Evolutionary conservation across 83 land plant genomes (phyloP), one percentile per base, ranked within the genome.

Genomic region (Picea abies): DNA sequence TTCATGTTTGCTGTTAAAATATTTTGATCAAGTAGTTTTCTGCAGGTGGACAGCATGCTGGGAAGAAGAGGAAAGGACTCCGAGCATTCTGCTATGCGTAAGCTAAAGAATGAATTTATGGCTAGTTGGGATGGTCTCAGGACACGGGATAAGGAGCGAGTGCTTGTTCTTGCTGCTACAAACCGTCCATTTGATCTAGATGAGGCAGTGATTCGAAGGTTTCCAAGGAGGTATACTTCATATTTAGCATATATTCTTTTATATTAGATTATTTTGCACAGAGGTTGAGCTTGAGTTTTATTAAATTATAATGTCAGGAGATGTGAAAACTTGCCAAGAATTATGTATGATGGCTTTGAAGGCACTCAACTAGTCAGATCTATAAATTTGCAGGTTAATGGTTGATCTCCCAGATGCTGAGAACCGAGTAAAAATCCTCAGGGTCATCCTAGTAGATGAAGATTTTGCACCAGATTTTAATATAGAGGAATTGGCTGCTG

Each of bases 21-120:
- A 44, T 37, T 56, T n/a, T 35, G 12, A 80, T 49, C 47, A 35
- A 41, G 56, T 80, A 11, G 12, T 5, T 32, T 84, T 52, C 68
- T 80, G 52, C 79, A 97, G 99, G 99, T 97, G 85, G 99, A 97
- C 77, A 96, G 99, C 82, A 94, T 97, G 97, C 85, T 97, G 80
- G 97, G 99, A 25, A 89, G 98, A 81, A 88, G 99, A 44, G 99
- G 95, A 67, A 96, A 93, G 81, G 96, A 96, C 23, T 92, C 94
- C 4, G 99, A 97, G 85, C 98, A 97, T 86, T 96, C 96, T 77
- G 99, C 99, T 22, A 97, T 97, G 99, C 92, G 99, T 16, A 97
- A 97, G 88, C 92, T 97, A 93, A 97, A 97, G 80, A 97, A 97
- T 83, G 99, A 97, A 85, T 97, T 97, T 79, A 97, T 97, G 99